A percentile compares a stretch with the other conserved stretches of the same genome.
Evolutionary conservation across 2,329 filamentous ascomycete genomes (phyloP).

Genomic region (Waltergamsia citrina): DNA sequence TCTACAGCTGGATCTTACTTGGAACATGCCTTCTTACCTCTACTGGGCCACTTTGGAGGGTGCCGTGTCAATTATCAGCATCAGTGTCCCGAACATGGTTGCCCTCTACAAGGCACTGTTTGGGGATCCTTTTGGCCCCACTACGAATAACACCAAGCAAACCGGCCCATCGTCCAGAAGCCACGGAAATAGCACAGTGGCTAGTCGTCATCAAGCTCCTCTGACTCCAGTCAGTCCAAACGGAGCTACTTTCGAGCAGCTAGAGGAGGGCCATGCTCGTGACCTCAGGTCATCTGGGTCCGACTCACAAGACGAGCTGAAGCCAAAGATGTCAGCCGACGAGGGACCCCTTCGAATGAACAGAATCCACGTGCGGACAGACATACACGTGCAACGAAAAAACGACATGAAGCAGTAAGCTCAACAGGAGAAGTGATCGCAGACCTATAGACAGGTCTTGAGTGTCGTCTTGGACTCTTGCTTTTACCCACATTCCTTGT

Average conservation of each 20-base stretch:
- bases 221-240: neutral
- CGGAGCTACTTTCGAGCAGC: neutral
- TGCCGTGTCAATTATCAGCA: neutral
- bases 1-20: neutral
- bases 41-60: neutral
- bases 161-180: neutral
- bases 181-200: neutral
- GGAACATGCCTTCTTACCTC: neutral
- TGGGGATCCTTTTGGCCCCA: neutral
- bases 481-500: too few relatives aligned
- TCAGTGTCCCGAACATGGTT: neutral
- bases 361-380: neutral
- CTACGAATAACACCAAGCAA: too few relatives aligned
- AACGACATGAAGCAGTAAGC: neutral
- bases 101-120: constrained; percentile 6
- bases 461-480: too few relatives aligned
- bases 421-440: neutral
- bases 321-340: neutral
- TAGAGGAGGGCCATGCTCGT: neutral
- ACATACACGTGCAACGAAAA: neutral
- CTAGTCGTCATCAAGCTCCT: neutral
- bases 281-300: neutral
- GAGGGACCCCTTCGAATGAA: neutral
- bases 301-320: neutral
- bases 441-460: neutral